Percentiles rank a stretch among this genome's conserved stretches.
phyloP scores from a whole-genome alignment of 495 filamentous ascomycete genomes.

The Poronia punctata region DNA sequence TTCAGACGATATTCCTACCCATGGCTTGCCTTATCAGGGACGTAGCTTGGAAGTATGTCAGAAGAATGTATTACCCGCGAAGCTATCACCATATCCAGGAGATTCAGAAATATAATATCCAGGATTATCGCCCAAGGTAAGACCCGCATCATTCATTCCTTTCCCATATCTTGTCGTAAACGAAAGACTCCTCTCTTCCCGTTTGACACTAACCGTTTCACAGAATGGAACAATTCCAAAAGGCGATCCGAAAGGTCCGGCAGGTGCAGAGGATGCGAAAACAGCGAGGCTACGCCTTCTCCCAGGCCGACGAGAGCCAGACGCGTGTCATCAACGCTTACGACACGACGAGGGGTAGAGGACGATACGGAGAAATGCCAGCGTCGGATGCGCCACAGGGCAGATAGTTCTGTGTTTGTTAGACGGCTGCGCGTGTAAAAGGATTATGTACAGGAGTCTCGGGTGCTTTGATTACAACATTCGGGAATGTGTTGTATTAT shows the following conservation, averaged over 20 bases:
- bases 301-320: constrained; percentile 91
- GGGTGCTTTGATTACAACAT: constrained; percentile 10
- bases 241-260: constrained; percentile 95
- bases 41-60: constrained; percentile 77
- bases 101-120: constrained; percentile 99
- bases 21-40: constrained; percentile 81
- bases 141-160: constrained; percentile 12
- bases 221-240: constrained; percentile 99
- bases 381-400: constrained; percentile 45
- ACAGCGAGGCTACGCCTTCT: constrained; percentile 97
- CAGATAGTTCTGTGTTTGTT: constrained; percentile 15
- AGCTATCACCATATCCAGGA: constrained; percentile 98
- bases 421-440: constrained; percentile 4
- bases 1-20: constrained; percentile 75
- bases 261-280: constrained; percentile 99
- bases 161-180: background rate
- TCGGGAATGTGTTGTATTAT: constrained; percentile 15
- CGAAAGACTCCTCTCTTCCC: no score
- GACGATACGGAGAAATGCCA: constrained; percentile 93
- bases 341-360: constrained; percentile 88
- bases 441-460: constrained; percentile 9
- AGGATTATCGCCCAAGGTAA: constrained; percentile 90
- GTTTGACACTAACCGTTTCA: constrained; percentile 10
- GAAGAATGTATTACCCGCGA: constrained; percentile 94
- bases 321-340: constrained; percentile 93